phyloP scores from a whole-genome alignment of 495 filamentous ascomycete genomes.

The Massariosphaeria phaeospora region DNA sequence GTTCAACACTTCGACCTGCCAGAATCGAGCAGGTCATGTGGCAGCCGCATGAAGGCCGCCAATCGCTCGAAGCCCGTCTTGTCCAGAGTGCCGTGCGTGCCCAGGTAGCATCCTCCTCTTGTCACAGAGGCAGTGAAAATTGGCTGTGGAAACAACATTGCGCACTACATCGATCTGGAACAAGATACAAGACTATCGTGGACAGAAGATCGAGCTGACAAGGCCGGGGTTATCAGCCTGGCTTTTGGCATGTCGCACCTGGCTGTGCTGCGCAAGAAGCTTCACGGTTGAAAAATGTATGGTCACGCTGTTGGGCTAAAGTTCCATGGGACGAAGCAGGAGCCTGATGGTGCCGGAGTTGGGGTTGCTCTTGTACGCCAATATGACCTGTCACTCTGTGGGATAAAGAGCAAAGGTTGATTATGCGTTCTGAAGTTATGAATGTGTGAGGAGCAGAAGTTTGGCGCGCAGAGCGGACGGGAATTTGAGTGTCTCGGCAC shows the following conservation, averaged over 20 bases:
- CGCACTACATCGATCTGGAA: too few species aligned
- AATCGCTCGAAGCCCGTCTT: not conserved
- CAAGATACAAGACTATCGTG: too few species aligned
- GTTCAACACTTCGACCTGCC: not conserved
- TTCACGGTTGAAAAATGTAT: conserved; percentile 28
- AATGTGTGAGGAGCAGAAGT: conserved; percentile 32
- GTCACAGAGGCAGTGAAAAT: too few species aligned
- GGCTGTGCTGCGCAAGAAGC: too few species aligned
- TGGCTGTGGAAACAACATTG: too few species aligned
- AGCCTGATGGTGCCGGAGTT: conserved; percentile 30
- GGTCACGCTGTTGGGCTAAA: conserved; percentile 36
- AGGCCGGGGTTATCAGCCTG: too few species aligned
- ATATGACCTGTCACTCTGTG: conserved; percentile 39
- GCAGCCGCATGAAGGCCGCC: not conserved
- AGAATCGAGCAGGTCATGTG: not conserved
- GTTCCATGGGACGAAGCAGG: conserved; percentile 25
- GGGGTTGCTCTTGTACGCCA: conserved; percentile 36
- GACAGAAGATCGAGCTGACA: too few species aligned
- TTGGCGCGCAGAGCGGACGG: too few species aligned
- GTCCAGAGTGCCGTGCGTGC: not conserved
- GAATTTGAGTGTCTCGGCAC: conserved; percentile 3
- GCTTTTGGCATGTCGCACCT: too few species aligned
- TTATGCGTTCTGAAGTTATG: conserved; percentile 38
- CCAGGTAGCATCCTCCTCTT: not conserved
- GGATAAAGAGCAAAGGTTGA: conserved; percentile 34